A percentile compares a stretch with the other conserved stretches of the same genome.
Evolutionary conservation across 2,329 filamentous ascomycete genomes (phyloP).

Genomic region (Botrytis elliptica): DNA sequence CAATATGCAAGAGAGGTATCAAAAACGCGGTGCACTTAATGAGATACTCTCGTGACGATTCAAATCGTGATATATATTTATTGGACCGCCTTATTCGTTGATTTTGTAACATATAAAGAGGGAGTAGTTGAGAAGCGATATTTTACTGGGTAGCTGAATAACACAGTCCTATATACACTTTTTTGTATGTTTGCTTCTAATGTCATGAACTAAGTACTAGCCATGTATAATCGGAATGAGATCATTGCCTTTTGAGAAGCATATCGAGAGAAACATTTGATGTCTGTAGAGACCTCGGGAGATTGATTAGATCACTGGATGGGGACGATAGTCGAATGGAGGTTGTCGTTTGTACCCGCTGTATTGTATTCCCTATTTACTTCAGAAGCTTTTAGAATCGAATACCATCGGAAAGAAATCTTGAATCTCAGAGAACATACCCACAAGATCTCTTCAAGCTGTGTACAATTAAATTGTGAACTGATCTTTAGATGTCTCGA

Average conservation of each 20-base stretch:
- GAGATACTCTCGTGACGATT: background rate
- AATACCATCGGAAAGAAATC: background rate
- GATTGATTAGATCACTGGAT: background rate
- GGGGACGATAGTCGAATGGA: background rate
- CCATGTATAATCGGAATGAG: background rate
- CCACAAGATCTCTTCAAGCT: background rate
- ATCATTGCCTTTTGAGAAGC: background rate
- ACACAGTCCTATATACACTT: background rate
- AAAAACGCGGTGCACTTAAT: background rate
- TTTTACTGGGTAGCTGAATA: background rate
- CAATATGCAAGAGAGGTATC: background rate
- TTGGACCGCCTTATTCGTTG: background rate
- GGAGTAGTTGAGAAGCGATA: slow-evolving; percentile 27
- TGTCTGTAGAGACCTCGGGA: background rate
- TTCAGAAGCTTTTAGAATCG: background rate
- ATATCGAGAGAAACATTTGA: background rate
- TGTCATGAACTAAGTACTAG: background rate
- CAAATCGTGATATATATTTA: background rate
- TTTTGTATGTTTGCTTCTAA: background rate
- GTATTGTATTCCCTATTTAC: background rate
- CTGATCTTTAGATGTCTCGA: background rate
- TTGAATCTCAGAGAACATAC: no score
- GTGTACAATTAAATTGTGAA: background rate
- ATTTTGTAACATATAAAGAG: slow-evolving; percentile 25
- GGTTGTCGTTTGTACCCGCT: background rate